These are phyloP conservation scores for Liquidambar formosana DNA, from an alignment of 164 flowering plant genomes.

Conservation along the genomic window DNA sequence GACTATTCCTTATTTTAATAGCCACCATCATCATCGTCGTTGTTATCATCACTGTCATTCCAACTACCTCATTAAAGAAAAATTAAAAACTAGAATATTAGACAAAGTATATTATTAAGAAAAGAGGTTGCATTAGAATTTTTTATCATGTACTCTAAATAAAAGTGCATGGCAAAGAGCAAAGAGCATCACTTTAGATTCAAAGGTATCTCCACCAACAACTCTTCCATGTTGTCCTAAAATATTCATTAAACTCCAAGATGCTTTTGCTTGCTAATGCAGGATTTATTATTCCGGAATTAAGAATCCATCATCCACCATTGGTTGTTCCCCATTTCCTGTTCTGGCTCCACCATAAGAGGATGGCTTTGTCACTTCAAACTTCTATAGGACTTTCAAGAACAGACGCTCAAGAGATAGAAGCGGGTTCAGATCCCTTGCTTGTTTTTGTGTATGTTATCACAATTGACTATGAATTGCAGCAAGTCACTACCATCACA, in stretches of 20 bases:
- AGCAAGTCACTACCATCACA: too few species aligned
- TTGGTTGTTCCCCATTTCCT: too few species aligned
- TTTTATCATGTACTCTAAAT: background rate
- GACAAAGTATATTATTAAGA: background rate
- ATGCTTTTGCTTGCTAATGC: background rate
- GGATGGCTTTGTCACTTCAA: too few species aligned
- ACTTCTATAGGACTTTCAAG: too few species aligned
- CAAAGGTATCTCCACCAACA: background rate
- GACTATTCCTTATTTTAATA: too few species aligned
- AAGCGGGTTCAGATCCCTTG: too few species aligned
- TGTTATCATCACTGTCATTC: background rate
- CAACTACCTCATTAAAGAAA: background rate
- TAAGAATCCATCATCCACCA: background rate
- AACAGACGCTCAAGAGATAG: too few species aligned
- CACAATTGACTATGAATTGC: too few species aligned
- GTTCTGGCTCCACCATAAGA: too few species aligned
- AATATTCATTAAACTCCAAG: background rate
- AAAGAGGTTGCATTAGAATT: background rate
- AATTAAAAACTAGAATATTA: background rate
- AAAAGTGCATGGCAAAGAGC: background rate
- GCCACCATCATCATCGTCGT: too few species aligned
- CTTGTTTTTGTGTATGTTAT: too few species aligned
- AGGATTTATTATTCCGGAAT: too few species aligned
- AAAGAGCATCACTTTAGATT: conserved; percentile 1
- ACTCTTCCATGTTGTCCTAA: background rate